phyloP scores from a whole-genome alignment of 345 rosid species.

The Isatis tinctoria region DNA sequence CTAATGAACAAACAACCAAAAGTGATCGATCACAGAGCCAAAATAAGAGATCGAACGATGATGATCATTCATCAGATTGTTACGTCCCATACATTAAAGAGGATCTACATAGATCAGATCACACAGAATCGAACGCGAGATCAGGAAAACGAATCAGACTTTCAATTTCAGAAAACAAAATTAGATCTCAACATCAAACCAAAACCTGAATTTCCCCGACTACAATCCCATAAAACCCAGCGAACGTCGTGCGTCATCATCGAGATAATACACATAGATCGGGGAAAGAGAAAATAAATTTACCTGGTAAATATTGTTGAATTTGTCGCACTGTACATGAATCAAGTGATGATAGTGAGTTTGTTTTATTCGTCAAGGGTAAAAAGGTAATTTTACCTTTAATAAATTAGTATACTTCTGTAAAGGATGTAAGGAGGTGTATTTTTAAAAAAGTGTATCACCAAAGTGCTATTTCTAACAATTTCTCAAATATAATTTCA shows the following conservation, averaged over 20 bases:
- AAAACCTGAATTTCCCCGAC: not conserved
- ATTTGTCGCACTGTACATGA: slow-evolving; percentile 95
- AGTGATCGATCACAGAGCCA: not conserved
- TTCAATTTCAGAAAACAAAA: no score
- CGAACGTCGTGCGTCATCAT: not conserved
- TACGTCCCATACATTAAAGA: not conserved
- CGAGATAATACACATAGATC: slow-evolving; percentile 9
- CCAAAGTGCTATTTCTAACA: no score
- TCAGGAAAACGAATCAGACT: no score
- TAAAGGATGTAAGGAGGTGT: no score
- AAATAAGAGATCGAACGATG: not conserved
- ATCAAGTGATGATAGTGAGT: slow-evolving; percentile 89
- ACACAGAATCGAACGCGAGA: slow-evolving; percentile 1
- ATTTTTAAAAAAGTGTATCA: no score
- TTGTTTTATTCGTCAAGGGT: no score
- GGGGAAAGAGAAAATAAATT: not conserved
- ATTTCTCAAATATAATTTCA: no score
- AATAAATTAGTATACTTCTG: no score
- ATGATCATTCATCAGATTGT: slow-evolving; percentile 1
- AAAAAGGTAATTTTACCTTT: no score
- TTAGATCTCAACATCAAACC: slow-evolving; percentile 20
- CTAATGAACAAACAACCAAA: not conserved
- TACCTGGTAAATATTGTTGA: slow-evolving; percentile 93
- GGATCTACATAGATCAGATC: slow-evolving; percentile 24
- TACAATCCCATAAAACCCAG: not conserved